phyloP scores from a whole-genome alignment of 1,284 basidiomycete genomes.

The Leucoagaricus sp. region DNA sequence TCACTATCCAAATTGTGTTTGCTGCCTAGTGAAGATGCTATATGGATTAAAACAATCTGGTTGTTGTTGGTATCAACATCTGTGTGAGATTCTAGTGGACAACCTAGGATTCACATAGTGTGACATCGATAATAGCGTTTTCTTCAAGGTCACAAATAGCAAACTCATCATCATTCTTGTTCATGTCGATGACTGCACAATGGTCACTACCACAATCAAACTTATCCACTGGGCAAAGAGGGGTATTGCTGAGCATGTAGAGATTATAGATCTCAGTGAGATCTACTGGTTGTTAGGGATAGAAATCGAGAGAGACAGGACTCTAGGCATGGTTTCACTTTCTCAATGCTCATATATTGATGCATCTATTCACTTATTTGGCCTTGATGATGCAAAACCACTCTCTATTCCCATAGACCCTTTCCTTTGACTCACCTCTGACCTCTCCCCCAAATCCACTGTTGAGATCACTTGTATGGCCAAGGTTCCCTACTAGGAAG shows the following conservation, averaged over 20 bases:
- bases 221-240: neutral
- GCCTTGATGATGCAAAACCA: constrained; percentile 24
- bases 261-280: constrained; percentile 9
- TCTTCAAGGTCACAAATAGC: neutral
- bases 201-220: neutral
- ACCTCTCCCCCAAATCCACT: constrained; percentile 1
- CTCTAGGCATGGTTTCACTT: neutral
- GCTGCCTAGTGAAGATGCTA: constrained; percentile 18
- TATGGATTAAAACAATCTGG: constrained; percentile 25
- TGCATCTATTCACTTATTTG: constrained; percentile 20
- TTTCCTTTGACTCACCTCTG: constrained; percentile 23
- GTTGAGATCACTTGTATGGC: constrained; percentile 6
- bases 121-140: neutral
- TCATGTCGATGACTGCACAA: constrained; percentile 9
- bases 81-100: constrained; percentile 6
- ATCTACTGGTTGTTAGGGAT: constrained; percentile 10
- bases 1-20: constrained; percentile 13
- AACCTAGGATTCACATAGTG: neutral
- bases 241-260: neutral
- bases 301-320: neutral
- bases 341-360: constrained; percentile 24
- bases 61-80: constrained; percentile 19
- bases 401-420: constrained; percentile 28
- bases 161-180: constrained; percentile 4
- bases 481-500: constrained; percentile 19